These are phyloP conservation scores for Trichoderma hamatum DNA, from an alignment of 2,329 filamentous ascomycete genomes.

Conservation along the genomic window DNA sequence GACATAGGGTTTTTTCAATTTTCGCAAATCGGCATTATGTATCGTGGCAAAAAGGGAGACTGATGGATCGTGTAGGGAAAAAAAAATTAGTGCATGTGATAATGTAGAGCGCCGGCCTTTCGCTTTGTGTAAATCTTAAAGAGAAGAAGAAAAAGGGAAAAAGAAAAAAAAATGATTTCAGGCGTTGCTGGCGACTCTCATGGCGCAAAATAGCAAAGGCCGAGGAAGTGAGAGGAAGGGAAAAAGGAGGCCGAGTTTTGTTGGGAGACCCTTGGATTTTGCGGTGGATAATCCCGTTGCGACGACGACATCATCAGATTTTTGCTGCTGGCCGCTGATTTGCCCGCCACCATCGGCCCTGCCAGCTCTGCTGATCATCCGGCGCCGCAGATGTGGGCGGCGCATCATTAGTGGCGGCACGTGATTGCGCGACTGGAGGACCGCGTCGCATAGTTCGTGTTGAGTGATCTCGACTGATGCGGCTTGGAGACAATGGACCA, in stretches of 20 bases:
- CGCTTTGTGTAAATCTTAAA: not conserved
- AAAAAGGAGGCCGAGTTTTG: conserved; percentile 19
- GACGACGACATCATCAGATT: conserved; percentile 28
- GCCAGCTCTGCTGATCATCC: conserved; percentile 11
- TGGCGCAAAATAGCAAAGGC: not conserved
- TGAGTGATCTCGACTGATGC: not conserved
- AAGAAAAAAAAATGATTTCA: not conserved
- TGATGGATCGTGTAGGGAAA: not conserved
- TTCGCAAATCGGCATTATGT: conserved; percentile 27
- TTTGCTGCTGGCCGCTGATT: conserved; percentile 25
- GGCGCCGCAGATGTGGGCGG: not conserved
- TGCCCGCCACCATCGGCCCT: conserved; percentile 18
- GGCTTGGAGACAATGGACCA: not conserved
- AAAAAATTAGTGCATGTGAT: conserved; percentile 6
- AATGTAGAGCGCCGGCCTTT: conserved; percentile 16
- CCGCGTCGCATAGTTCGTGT: conserved; percentile 24
- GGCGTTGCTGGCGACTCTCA: conserved; percentile 8
- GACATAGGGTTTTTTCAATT: conserved; percentile 10
- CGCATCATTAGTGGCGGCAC: conserved; percentile 11
- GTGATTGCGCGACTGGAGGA: conserved; percentile 24
- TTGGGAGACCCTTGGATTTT: conserved; percentile 23
- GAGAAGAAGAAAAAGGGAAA: conserved; percentile 6
- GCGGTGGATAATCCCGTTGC: conserved; percentile 25
- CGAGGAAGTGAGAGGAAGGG: not conserved
- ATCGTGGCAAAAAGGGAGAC: not conserved